Conservation (phyloP, 1,139 yeast genomes). For the Chernovozyma sophiae-reginae region DNA sequence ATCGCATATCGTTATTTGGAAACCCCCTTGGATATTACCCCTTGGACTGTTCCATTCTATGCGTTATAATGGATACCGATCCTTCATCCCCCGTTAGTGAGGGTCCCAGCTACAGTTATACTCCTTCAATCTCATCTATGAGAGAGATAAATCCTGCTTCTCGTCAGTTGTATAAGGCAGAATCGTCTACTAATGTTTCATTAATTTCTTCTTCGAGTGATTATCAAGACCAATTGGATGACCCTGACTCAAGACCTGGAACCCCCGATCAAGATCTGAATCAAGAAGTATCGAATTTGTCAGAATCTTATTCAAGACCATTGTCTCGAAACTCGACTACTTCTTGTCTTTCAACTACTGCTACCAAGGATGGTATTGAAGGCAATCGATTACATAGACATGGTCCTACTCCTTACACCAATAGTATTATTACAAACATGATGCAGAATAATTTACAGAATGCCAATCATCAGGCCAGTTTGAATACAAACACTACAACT, state of each 20-base stretch:
- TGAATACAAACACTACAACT: background rate
- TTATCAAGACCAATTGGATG: constrained; percentile 1
- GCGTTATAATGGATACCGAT: background rate
- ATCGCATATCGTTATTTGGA: too few relatives aligned
- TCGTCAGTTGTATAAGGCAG: constrained; percentile 1
- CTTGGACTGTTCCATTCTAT: too few relatives aligned
- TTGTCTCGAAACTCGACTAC: constrained; percentile 59
- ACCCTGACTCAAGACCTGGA: background rate
- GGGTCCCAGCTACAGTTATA: constrained; percentile 1
- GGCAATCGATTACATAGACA: constrained; percentile 52
- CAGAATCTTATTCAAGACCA: constrained; percentile 42
- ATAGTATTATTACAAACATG: constrained; percentile 31
- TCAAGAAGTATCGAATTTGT: background rate
- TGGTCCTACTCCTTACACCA: constrained; percentile 36
- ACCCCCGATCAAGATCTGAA: background rate
- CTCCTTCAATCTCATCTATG: background rate
- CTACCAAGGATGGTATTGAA: constrained; percentile 70
- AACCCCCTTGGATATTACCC: too few relatives aligned
- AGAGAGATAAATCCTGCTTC: background rate
- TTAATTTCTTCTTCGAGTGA: constrained; percentile 4
- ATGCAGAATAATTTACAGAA: constrained; percentile 12
- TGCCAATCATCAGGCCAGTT: background rate
- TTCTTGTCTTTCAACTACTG: constrained; percentile 65
- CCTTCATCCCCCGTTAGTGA: background rate
- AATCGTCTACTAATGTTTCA: constrained; percentile 2